Percentiles rank a stretch among this genome's conserved stretches.
Evolutionary conservation across 305 asterid species (phyloP).

Genomic region (Rubia tinctorum): DNA sequence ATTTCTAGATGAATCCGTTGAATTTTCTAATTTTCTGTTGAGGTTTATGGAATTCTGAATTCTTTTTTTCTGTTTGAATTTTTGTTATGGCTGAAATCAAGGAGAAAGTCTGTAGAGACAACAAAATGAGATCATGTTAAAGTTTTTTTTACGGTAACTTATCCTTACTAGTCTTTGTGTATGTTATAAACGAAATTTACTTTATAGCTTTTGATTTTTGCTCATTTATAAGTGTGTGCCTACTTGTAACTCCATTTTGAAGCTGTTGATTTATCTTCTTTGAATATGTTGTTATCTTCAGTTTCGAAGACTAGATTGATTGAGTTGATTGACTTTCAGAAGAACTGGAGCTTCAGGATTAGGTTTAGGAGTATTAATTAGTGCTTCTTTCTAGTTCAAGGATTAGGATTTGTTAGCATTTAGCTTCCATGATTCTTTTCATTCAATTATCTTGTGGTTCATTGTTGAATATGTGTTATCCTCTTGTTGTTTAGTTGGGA

Average conservation of each 20-base stretch:
- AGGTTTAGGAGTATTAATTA: neutral
- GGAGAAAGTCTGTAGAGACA: slow-evolving; percentile 55
- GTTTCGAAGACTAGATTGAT: neutral
- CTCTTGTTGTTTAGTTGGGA: too few species aligned
- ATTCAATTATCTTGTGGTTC: too few species aligned
- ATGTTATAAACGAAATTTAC: neutral
- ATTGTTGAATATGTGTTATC: too few species aligned
- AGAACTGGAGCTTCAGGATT: neutral
- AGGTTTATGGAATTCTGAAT: neutral
- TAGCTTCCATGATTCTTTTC: too few species aligned
- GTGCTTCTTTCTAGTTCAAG: neutral
- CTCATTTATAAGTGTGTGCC: neutral
- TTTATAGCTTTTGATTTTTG: neutral
- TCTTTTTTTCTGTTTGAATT: neutral
- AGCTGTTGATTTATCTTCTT: neutral
- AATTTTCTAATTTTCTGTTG: neutral
- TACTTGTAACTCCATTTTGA: neutral
- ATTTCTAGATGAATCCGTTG: neutral
- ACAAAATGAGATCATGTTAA: slow-evolving; percentile 70
- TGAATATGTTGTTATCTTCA: neutral
- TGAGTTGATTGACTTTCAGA: neutral
- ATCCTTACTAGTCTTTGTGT: slow-evolving; percentile 8
- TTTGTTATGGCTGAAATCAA: slow-evolving; percentile 64
- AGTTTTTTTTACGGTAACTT: slow-evolving; percentile 63
- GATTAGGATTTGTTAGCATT: neutral